These are phyloP conservation scores for Mycena indigotica DNA, from an alignment of 768 basidiomycete genomes.

Conservation along the genomic window DNA sequence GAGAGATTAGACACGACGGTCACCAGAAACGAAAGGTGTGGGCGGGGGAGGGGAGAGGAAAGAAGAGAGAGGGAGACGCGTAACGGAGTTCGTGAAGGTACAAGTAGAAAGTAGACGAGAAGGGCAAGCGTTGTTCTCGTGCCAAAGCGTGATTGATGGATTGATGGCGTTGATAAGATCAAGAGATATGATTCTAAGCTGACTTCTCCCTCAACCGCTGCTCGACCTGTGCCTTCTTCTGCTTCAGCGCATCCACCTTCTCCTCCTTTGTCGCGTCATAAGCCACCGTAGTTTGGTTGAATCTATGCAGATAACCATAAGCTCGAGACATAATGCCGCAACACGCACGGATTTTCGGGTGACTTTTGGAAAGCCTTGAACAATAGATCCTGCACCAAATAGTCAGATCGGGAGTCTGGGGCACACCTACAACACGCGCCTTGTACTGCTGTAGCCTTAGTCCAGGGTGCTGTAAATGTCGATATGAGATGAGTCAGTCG, in stretches of 20 bases:
- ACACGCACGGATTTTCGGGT: slow-evolving; percentile 87
- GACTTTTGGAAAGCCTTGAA: slow-evolving; percentile 97
- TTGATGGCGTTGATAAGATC: background rate
- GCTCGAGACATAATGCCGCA: background rate
- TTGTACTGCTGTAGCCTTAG: slow-evolving; percentile 90
- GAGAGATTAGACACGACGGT: background rate
- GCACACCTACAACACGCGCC: slow-evolving; percentile 38
- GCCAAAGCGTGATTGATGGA: background rate
- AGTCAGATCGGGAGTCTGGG: slow-evolving; percentile 1
- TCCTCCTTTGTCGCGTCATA: slow-evolving; percentile 91
- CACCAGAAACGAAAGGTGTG: background rate
- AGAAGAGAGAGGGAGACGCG: no score
- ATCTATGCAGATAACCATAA: slow-evolving; percentile 45
- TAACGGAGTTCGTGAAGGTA: background rate
- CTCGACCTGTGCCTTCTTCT: slow-evolving; percentile 65
- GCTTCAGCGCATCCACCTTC: slow-evolving; percentile 72
- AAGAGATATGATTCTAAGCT: slow-evolving; percentile 1
- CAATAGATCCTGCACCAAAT: slow-evolving; percentile 64
- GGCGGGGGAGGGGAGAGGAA: background rate
- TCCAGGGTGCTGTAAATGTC: slow-evolving; percentile 70
- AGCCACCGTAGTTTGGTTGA: slow-evolving; percentile 77
- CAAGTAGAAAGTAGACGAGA: no score
- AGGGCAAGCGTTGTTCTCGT: background rate
- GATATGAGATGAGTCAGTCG: slow-evolving; percentile 11
- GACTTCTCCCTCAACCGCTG: slow-evolving; percentile 60